A percentile compares a stretch with the other conserved stretches of the same genome.
Evolutionary conservation across 106 monocot genomes (phyloP).

Genomic region (Allium fistulosum): DNA sequence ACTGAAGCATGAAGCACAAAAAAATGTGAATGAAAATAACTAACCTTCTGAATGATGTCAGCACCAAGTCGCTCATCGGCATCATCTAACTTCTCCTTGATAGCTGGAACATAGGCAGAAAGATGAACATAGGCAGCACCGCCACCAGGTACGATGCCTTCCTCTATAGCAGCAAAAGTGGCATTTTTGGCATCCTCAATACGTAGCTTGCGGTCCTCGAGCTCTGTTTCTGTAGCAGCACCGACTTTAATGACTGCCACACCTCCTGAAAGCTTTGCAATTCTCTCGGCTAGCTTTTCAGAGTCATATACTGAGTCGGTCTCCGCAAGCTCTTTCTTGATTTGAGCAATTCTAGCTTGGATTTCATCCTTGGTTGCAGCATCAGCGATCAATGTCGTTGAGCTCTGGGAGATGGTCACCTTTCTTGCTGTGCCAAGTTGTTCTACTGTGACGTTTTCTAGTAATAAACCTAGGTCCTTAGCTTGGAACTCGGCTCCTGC

Average conservation of each 20-base stretch:
- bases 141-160: conserved; percentile 87
- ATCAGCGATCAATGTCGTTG: conserved; percentile 70
- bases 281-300: conserved; percentile 69
- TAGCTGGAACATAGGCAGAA: conserved; percentile 55
- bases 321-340: conserved; percentile 76
- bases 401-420: conserved; percentile 43
- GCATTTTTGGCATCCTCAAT: conserved; percentile 96
- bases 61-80: conserved; percentile 71
- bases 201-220: conserved; percentile 79
- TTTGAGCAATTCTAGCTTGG: conserved; percentile 63
- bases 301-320: conserved; percentile 70
- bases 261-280: conserved; percentile 80
- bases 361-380: conserved; percentile 78
- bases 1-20: too few relatives aligned
- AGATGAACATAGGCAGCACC: conserved; percentile 79
- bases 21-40: background rate
- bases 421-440: conserved; percentile 76
- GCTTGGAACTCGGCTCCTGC: conserved; percentile 75
- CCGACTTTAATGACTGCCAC: conserved; percentile 90
- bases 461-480: conserved; percentile 68
- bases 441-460: conserved; percentile 50
- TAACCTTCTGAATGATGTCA: conserved; percentile 74
- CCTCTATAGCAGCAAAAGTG: conserved; percentile 89
- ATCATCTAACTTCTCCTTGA: conserved; percentile 69
- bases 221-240: conserved; percentile 82